phyloP scores from a whole-genome alignment of 2,329 filamentous ascomycete species.

The Hypoxylon sp. region DNA sequence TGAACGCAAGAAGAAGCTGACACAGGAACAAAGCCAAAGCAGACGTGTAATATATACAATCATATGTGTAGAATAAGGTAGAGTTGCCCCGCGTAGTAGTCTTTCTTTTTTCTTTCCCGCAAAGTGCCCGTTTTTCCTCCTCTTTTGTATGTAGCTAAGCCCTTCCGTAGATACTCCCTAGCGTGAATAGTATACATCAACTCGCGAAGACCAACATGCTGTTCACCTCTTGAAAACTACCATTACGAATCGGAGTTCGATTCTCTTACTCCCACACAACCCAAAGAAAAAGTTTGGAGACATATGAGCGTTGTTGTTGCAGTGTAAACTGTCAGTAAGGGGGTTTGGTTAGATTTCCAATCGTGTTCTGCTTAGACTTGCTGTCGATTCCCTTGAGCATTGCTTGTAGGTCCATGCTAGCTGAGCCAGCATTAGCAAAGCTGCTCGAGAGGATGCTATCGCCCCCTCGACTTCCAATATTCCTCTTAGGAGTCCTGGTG shows the following conservation, averaged over 20 bases:
- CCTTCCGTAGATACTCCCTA: slow-evolving; percentile 26
- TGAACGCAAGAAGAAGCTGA: slow-evolving; percentile 24
- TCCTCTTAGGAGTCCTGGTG: slow-evolving; percentile 50
- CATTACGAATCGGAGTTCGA: slow-evolving; percentile 19
- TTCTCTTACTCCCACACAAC: slow-evolving; percentile 9
- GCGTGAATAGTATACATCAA: slow-evolving; percentile 34
- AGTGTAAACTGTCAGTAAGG: slow-evolving; percentile 50
- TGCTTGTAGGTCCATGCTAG: slow-evolving; percentile 53
- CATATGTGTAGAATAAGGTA: slow-evolving; percentile 38
- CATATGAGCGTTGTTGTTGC: slow-evolving; percentile 38
- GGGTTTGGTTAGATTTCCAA: slow-evolving; percentile 54
- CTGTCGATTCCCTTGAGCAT: slow-evolving; percentile 56
- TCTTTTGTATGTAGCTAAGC: slow-evolving; percentile 20
- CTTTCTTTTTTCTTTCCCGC: slow-evolving; percentile 28
- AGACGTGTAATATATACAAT: slow-evolving; percentile 44
- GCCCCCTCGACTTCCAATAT: slow-evolving; percentile 51
- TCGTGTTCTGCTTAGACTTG: slow-evolving; percentile 52
- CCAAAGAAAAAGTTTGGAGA: slow-evolving; percentile 23
- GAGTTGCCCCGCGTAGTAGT: slow-evolving; percentile 40
- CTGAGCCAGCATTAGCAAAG: slow-evolving; percentile 45
- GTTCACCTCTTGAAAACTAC: slow-evolving; percentile 8
- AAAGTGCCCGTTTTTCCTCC: slow-evolving; percentile 31
- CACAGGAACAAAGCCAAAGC: slow-evolving; percentile 29
- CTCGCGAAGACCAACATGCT: slow-evolving; percentile 11
- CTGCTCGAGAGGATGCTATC: slow-evolving; percentile 48